phyloP scores from a whole-genome alignment of 2,329 filamentous ascomycete species.

The Colletotrichum spaethianum region DNA sequence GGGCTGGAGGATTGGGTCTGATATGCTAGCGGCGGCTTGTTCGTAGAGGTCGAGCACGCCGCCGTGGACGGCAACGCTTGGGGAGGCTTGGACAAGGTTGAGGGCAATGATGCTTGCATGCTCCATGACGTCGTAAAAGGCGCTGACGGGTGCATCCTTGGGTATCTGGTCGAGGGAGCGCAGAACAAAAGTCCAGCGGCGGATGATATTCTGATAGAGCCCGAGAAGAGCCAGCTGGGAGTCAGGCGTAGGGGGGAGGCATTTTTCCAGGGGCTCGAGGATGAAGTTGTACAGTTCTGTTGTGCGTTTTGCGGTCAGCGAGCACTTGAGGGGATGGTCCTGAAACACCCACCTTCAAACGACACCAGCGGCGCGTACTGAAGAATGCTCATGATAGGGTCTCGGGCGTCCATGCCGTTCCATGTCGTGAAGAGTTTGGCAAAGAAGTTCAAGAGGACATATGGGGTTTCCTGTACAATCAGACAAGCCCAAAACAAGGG shows the following conservation, averaged over 20 bases:
- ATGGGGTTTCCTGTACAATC: constrained; percentile 48
- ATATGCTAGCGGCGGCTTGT: constrained; percentile 69
- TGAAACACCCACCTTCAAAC: constrained; percentile 65
- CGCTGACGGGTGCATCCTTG: constrained; percentile 50
- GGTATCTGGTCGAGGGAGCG: constrained; percentile 56
- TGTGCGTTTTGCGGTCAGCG: constrained; percentile 57
- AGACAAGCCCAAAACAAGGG: constrained; percentile 5
- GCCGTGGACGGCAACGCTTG: constrained; percentile 61
- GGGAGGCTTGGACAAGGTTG: constrained; percentile 70
- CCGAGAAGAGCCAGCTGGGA: constrained; percentile 73
- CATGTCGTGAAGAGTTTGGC: constrained; percentile 69
- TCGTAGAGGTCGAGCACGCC: constrained; percentile 80
- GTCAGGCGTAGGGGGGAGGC: constrained; percentile 47
- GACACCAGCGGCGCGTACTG: constrained; percentile 67
- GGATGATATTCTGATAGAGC: constrained; percentile 78
- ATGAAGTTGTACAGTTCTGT: constrained; percentile 66
- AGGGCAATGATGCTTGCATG: constrained; percentile 71
- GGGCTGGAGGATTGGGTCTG: constrained; percentile 63
- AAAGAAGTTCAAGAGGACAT: constrained; percentile 65
- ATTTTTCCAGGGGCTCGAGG: constrained; percentile 65
- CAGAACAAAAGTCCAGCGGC: constrained; percentile 68
- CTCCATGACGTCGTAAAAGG: constrained; percentile 59
- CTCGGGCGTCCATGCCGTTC: constrained; percentile 71
- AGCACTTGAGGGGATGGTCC: background rate
- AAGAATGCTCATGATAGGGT: constrained; percentile 71